Base-by-base conservation (phyloP, 352 stramenopile genomes). In the Phytophthora pinifolia region DNA sequence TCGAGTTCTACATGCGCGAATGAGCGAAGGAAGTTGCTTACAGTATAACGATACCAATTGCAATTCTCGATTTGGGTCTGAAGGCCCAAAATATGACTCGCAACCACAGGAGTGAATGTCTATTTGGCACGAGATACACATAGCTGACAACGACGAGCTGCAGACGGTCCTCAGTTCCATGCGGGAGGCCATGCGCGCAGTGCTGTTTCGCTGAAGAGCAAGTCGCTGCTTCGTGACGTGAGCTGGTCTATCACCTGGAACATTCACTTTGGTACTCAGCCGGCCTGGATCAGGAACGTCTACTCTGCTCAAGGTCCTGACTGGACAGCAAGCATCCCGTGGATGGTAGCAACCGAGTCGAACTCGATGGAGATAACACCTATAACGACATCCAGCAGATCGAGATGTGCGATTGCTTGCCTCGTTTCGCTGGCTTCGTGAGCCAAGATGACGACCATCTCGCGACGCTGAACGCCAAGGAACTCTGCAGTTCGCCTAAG, bases 401-500 rank as follows among this genome's bases (percentile, higher is more conserved):
- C 10, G 31, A 54, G 12, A 20, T 70, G 17, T 33, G n/a, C 22
- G 30, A 22, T 8, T 49, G 14, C 15, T 30, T 62, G 6, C 59
- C 54, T 13, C 65, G 47, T 41, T 38, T 60, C n/a, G 44, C 37
- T 32, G 54, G 41, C 3, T 74, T 72, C 30, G 62, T 72, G n/a
- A 20, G 46, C 9, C 68, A 77, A 43, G 54, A 72, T 10, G 91
- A 98, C 64, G 47, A 65, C 13, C 91, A 98, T 73, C 71, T 81
- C 30, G 70, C 91, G 10, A 97, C 25, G 2, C 63, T 98, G 27
- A 97, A 87, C 7, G 91, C 98, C 1, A 56, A 80, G 36, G 89
- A 62, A 98, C 91, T 7, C 73, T 98, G 34, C 67, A 82, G 34
- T 98, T 98, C 72, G 82, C 89, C n/a, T 93, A 89, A 58, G 79